Conservation (phyloP, 1,284 basidiomycete species). For the Fomes fomentarius region DNA sequence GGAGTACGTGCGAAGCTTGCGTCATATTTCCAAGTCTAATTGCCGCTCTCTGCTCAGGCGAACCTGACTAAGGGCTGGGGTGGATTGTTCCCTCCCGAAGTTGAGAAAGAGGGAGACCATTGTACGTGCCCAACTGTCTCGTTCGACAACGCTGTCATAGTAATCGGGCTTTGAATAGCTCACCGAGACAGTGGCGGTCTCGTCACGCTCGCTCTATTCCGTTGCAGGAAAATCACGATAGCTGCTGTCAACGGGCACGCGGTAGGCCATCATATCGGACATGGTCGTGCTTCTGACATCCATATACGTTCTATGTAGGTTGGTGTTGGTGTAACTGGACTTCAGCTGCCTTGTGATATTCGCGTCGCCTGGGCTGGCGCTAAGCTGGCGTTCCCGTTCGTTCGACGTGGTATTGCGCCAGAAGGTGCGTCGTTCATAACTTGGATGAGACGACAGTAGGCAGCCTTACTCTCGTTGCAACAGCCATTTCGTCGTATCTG, state of each 20-base stretch:
- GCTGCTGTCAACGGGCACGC: slow-evolving; percentile 61
- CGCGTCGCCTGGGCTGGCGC: slow-evolving; percentile 58
- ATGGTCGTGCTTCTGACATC: no score
- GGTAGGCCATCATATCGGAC: slow-evolving; percentile 38
- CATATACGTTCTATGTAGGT: slow-evolving; percentile 34
- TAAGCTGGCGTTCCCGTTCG: slow-evolving; percentile 56
- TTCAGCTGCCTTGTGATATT: slow-evolving; percentile 61
- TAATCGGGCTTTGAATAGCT: slow-evolving; percentile 33
- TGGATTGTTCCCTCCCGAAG: slow-evolving; percentile 21
- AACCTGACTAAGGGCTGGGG: slow-evolving; percentile 43
- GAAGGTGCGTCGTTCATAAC: slow-evolving; percentile 42
- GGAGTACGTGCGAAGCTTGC: slow-evolving; percentile 41
- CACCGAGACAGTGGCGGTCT: slow-evolving; percentile 54
- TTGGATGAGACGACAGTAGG: not conserved
- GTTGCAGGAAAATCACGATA: slow-evolving; percentile 60
- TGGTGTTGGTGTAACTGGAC: slow-evolving; percentile 54
- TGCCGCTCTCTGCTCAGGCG: slow-evolving; percentile 38
- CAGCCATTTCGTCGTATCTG: slow-evolving; percentile 55
- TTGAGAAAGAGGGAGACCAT: slow-evolving; percentile 48
- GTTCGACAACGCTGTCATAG: no score
- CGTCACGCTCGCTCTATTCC: slow-evolving; percentile 49
- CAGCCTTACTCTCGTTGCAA: not conserved
- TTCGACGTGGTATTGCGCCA: slow-evolving; percentile 54
- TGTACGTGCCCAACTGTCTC: slow-evolving; percentile 37
- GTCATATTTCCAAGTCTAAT: not conserved